Conservation (phyloP, 768 basidiomycete species). For the Suillus spraguei region DNA sequence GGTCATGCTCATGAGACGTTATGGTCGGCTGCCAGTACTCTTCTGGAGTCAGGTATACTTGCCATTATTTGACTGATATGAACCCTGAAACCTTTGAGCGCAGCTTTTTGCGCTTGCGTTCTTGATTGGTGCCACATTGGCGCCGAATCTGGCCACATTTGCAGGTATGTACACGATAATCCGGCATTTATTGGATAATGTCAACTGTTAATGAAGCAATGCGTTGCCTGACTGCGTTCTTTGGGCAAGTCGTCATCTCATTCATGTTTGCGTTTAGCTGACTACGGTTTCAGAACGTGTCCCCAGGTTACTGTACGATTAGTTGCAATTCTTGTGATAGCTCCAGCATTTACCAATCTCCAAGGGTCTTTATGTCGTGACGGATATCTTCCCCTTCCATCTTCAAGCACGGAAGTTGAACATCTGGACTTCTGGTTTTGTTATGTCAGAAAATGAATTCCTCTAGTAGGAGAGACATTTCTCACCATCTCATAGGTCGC, state of each 20-base stretch:
- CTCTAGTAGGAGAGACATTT: slow-evolving; percentile 32
- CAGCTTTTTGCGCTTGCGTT: slow-evolving; percentile 47
- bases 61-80: neutral
- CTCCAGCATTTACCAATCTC: neutral
- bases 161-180: slow-evolving; percentile 36
- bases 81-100: neutral
- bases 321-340: neutral
- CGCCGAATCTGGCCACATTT: slow-evolving; percentile 49
- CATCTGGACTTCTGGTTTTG: slow-evolving; percentile 55
- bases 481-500: slow-evolving; percentile 37
- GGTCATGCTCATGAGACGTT: slow-evolving; percentile 35
- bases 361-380: slow-evolving; percentile 48
- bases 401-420: slow-evolving; percentile 54
- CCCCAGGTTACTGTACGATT: slow-evolving; percentile 49
- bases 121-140: slow-evolving; percentile 53
- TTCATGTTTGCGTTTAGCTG: neutral
- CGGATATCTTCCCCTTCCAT: slow-evolving; percentile 57
- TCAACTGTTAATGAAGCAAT: slow-evolving; percentile 22
- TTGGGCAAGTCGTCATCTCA: slow-evolving; percentile 25
- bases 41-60: slow-evolving; percentile 30
- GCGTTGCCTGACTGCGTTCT: slow-evolving; percentile 34
- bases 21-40: slow-evolving; percentile 31
- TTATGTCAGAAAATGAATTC: slow-evolving; percentile 47
- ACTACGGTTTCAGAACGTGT: slow-evolving; percentile 39
- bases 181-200: neutral